phyloP scores from a whole-genome alignment of 2,329 filamentous ascomycete genomes.

The Cercospora brassicicola region DNA sequence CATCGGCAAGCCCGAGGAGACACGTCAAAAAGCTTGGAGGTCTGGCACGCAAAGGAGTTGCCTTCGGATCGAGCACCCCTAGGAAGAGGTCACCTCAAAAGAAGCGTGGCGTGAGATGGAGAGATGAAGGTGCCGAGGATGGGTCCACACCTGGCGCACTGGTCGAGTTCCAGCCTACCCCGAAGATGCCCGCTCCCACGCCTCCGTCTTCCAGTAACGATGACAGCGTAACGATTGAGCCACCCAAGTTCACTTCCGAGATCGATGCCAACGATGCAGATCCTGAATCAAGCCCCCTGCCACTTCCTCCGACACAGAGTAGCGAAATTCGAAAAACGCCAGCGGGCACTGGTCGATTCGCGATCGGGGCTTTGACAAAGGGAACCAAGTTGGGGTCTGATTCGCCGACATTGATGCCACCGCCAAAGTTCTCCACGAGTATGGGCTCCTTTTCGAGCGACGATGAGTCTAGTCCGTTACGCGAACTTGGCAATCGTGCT shows the following conservation, averaged over 20 bases:
- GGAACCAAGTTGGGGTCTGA: conserved; percentile 65
- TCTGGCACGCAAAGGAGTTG: conserved; percentile 67
- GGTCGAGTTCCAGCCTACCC: conserved; percentile 89
- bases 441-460: conserved; percentile 59
- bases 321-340: conserved; percentile 55
- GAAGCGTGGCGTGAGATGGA: conserved; percentile 85
- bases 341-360: conserved; percentile 63
- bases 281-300: conserved; percentile 58
- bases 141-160: conserved; percentile 71
- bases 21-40: conserved; percentile 65
- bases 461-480: conserved; percentile 53
- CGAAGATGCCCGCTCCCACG: conserved; percentile 64
- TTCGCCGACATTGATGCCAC: conserved; percentile 27
- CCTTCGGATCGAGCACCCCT: conserved; percentile 65
- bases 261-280: conserved; percentile 43
- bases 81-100: conserved; percentile 68
- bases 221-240: conserved; percentile 15
- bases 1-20: conserved; percentile 77
- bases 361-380: conserved; percentile 71
- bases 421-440: conserved; percentile 60
- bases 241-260: conserved; percentile 50
- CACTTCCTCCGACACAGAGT: conserved; percentile 57
- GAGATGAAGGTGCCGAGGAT: conserved; percentile 84
- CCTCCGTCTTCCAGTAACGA: conserved; percentile 38
- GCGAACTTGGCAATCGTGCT: conserved; percentile 48